Base-by-base conservation (phyloP, 176 grass and related monocot species). In the Oryza meridionalis region DNA sequence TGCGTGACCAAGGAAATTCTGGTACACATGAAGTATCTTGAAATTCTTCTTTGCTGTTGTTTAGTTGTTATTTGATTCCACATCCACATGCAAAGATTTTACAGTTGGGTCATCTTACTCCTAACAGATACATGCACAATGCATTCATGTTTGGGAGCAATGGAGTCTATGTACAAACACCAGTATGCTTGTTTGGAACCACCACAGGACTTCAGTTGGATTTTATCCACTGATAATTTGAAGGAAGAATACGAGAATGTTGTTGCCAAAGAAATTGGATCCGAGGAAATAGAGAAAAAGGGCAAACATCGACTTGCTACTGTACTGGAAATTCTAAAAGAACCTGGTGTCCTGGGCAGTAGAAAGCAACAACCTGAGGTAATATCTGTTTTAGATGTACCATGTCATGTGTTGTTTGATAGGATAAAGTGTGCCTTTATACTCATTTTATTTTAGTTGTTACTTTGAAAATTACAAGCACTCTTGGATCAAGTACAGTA, bases 101-200 rank as follows among this genome's bases (percentile, higher is more conserved):
- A 46, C 44, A 46, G 44, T 46, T 46, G 44, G 44, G 12, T 46
- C 44, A 46, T 46, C 44, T 46, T 46, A 46, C 12, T 31, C 15
- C 9, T 38, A 53, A 12, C 47, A 70, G 78, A 70, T 55, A 58
- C 66, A 26, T 81, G 78, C 33, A 40, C 66, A 24, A 7, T 81
- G n/a, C 78, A 81, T 3, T 13, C 78, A 69, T 19, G 19, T 21
- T 4, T 10, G 21, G 78, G 58, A 24, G 59, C n/a, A 65, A 1
- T 65, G 6, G 66, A 40, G 8, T 81, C 66, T 10, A 4, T 81
- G 19, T n/a, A 58, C 0, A 40, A 70, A 7, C 16, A 58, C 16
- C 47, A 16, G 6, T n/a, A 40, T 81, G 66, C 47, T 5, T 38
- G 66, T 26, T 70, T 81, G 46, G n/a, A 40, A n/a, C 66, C 47